phyloP scores from a whole-genome alignment of 2,329 filamentous ascomycete species.

The Leptographium wingfieldii region DNA sequence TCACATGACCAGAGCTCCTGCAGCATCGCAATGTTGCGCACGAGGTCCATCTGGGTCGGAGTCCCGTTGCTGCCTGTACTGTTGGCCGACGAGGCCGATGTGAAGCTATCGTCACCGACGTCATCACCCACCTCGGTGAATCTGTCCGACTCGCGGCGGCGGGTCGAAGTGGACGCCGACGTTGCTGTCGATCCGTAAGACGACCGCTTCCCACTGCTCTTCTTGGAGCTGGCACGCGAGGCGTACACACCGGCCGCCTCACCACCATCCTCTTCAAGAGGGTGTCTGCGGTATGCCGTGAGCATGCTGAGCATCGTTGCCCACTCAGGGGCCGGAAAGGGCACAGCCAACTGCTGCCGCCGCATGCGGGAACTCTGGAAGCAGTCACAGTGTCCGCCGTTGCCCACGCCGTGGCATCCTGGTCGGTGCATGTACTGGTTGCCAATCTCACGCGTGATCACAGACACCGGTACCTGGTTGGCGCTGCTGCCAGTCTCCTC shows the following conservation, averaged over 20 bases:
- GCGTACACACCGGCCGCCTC: background rate
- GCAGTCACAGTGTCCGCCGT: conserved; percentile 33
- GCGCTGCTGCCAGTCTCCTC: conserved; percentile 1
- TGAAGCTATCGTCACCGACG: conserved; percentile 14
- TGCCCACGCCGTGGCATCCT: conserved; percentile 28
- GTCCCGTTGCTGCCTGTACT: conserved; percentile 13
- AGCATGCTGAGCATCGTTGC: conserved; percentile 45
- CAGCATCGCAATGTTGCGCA: conserved; percentile 52
- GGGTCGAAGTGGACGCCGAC: conserved; percentile 1
- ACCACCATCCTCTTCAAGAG: conserved; percentile 12
- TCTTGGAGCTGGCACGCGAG: conserved; percentile 3
- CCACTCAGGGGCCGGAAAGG: conserved; percentile 46
- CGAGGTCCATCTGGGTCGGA: conserved; percentile 40
- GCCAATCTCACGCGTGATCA: conserved; percentile 37
- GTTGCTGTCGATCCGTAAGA: conserved; percentile 8
- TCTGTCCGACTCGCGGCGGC: background rate
- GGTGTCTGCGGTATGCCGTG: conserved; percentile 35
- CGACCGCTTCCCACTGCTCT: conserved; percentile 8
- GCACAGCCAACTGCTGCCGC: conserved; percentile 37
- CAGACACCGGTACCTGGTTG: conserved; percentile 19
- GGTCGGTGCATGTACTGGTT: conserved; percentile 35
- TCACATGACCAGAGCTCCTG: conserved; percentile 50
- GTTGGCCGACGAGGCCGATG: conserved; percentile 13
- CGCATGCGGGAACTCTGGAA: conserved; percentile 26
- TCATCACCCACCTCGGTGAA: conserved; percentile 12